phyloP scores from a whole-genome alignment of 2,329 filamentous ascomycete genomes.

The Penicillium janthinellum region DNA sequence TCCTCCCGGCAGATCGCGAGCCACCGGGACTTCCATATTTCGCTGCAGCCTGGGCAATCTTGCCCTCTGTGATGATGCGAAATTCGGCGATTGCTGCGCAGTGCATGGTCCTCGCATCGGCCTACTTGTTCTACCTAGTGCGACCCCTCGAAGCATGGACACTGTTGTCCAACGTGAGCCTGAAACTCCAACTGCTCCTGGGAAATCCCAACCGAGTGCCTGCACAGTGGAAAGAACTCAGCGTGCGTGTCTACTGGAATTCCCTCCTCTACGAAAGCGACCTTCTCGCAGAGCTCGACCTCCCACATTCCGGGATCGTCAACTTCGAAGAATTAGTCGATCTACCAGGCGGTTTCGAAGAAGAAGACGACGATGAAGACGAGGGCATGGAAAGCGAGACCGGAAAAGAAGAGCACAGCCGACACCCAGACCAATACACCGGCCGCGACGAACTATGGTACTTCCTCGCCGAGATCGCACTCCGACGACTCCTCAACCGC shows the following conservation, averaged over 20 bases:
- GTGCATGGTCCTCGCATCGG: constrained; percentile 77
- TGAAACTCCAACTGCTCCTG: constrained; percentile 76
- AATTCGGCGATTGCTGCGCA: constrained; percentile 78
- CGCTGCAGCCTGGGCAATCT: constrained; percentile 74
- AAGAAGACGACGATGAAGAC: constrained; percentile 56
- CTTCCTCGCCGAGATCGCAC: constrained; percentile 78
- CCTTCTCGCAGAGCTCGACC: constrained; percentile 74
- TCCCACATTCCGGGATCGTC: constrained; percentile 80
- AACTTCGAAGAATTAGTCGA: constrained; percentile 80
- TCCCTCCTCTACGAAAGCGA: constrained; percentile 78
- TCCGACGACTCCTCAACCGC: constrained; percentile 74
- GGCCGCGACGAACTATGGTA: constrained; percentile 83
- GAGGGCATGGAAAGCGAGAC: constrained; percentile 10
- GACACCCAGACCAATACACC: constrained; percentile 55
- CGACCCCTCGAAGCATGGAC: constrained; percentile 83
- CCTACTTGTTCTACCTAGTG: constrained; percentile 81
- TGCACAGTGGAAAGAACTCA: constrained; percentile 69
- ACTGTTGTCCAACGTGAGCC: constrained; percentile 74
- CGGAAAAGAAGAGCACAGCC: neutral
- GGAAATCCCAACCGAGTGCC: constrained; percentile 73
- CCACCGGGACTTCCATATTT: constrained; percentile 79
- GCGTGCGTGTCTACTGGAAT: constrained; percentile 83
- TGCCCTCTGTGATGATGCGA: constrained; percentile 76
- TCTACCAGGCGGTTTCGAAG: constrained; percentile 74
- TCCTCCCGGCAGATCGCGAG: constrained; percentile 67